Conservation (phyloP, 2,329 filamentous ascomycete genomes). For the Diaporthe vexans region DNA sequence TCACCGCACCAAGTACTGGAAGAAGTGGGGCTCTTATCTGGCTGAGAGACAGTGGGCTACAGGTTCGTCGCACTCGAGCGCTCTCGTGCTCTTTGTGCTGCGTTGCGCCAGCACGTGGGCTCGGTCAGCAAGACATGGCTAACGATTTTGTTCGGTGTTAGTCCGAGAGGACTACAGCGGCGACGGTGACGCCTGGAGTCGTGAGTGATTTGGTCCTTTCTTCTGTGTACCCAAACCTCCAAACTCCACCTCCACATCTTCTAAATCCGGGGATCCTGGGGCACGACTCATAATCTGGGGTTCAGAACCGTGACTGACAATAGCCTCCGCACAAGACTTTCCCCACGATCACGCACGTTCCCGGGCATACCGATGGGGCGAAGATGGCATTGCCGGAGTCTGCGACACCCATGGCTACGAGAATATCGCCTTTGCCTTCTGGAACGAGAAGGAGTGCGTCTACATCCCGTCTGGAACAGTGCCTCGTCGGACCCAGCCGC, state of each 20-base stretch:
- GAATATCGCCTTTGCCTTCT: constrained; percentile 96
- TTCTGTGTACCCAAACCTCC: constrained; percentile 30
- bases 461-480: constrained; percentile 36
- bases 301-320: constrained; percentile 48
- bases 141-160: constrained; percentile 52
- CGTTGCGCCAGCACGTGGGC: neutral
- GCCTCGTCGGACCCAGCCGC: constrained; percentile 43
- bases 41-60: constrained; percentile 97
- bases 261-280: constrained; percentile 38
- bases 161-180: constrained; percentile 93
- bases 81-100: constrained; percentile 40
- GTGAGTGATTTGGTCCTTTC: constrained; percentile 70
- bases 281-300: constrained; percentile 29
- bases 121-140: constrained; percentile 14
- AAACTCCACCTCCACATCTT: constrained; percentile 40
- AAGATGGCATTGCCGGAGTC: constrained; percentile 96
- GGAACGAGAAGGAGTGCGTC: constrained; percentile 94
- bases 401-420: constrained; percentile 90
- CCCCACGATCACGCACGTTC: constrained; percentile 92
- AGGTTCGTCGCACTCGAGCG: constrained; percentile 65
- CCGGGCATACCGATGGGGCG: constrained; percentile 93
- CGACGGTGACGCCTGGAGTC: constrained; percentile 95
- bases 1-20: constrained; percentile 92
- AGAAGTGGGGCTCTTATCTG: constrained; percentile 96
- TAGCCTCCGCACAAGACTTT: constrained; percentile 74